Conservation (phyloP, 805 yeast genomes). For the Starmerella floricola region DNA sequence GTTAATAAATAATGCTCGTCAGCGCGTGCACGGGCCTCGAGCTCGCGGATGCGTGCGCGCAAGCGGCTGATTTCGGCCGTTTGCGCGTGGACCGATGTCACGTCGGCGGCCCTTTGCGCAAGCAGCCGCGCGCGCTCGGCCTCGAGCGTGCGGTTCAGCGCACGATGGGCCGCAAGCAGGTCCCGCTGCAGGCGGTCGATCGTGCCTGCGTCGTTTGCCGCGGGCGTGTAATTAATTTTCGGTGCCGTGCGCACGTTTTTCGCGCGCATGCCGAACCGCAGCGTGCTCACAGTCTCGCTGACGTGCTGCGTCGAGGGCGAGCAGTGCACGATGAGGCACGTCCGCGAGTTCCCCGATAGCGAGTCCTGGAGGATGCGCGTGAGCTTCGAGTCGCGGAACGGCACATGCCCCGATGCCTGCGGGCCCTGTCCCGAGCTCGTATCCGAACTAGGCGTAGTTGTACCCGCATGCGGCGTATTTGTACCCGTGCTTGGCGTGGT, state of each 20-base stretch:
- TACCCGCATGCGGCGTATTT: not conserved
- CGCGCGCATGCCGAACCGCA: slow-evolving; percentile 65
- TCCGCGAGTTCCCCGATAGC: slow-evolving; percentile 71
- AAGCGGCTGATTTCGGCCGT: not conserved
- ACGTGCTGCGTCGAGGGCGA: slow-evolving; percentile 49
- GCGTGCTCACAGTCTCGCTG: slow-evolving; percentile 55
- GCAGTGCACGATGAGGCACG: slow-evolving; percentile 60
- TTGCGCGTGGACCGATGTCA: not conserved
- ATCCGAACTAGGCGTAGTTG: not conserved
- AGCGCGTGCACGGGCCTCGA: not conserved
- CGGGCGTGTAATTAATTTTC: slow-evolving; percentile 35
- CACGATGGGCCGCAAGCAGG: not conserved
- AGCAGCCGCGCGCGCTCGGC: slow-evolving; percentile 9
- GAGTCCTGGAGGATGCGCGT: slow-evolving; percentile 70
- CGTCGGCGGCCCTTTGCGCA: slow-evolving; percentile 1
- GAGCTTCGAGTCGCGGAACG: slow-evolving; percentile 67
- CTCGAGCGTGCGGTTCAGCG: slow-evolving; percentile 1
- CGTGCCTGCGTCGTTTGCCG: not conserved
- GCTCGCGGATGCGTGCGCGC: not conserved
- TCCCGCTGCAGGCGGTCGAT: not conserved
- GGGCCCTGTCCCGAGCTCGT: not conserved
- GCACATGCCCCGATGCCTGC: slow-evolving; percentile 40
- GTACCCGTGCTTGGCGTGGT: not conserved
- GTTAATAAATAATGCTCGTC: slow-evolving; percentile 3
- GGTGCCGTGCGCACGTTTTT: slow-evolving; percentile 55